Conservation (phyloP, 116 monocot genomes). For the Cymodocea nodosa region DNA sequence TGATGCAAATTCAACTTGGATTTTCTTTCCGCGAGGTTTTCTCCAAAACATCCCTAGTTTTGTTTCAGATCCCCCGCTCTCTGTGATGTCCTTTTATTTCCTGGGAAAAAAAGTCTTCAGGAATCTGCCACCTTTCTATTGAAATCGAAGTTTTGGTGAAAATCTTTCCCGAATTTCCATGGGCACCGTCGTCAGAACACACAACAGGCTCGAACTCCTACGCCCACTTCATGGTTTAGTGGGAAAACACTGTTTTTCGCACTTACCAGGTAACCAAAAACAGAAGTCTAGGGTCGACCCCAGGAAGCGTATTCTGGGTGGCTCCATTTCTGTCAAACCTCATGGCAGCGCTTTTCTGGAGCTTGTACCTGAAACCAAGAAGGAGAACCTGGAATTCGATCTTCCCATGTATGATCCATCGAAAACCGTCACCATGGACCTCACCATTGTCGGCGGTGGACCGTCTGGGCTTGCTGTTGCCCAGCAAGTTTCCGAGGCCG, state of each 20-base stretch:
- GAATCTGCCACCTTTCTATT: neutral
- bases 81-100: too few species aligned
- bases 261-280: conserved; percentile 11
- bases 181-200: conserved; percentile 54
- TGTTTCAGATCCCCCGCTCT: too few species aligned
- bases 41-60: too few species aligned
- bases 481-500: conserved; percentile 18
- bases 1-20: too few species aligned
- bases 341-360: conserved; percentile 41
- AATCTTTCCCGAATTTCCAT: conserved; percentile 12
- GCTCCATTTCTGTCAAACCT: conserved; percentile 7
- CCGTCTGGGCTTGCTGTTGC: conserved; percentile 39
- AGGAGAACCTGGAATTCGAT: conserved; percentile 71
- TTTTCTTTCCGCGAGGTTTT: too few species aligned
- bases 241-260: conserved; percentile 13
- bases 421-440: conserved; percentile 13
- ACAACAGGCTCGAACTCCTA: conserved; percentile 47
- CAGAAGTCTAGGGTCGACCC: neutral
- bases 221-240: conserved; percentile 19
- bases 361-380: conserved; percentile 71
- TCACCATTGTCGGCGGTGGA: conserved; percentile 24
- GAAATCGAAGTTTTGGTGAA: neutral
- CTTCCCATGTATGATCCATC: conserved; percentile 58
- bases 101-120: too few species aligned
- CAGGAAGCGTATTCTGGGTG: conserved; percentile 1